These are phyloP conservation scores for Suhomyces faveliae DNA, from an alignment of 805 yeast genomes.

Conservation along the genomic window DNA sequence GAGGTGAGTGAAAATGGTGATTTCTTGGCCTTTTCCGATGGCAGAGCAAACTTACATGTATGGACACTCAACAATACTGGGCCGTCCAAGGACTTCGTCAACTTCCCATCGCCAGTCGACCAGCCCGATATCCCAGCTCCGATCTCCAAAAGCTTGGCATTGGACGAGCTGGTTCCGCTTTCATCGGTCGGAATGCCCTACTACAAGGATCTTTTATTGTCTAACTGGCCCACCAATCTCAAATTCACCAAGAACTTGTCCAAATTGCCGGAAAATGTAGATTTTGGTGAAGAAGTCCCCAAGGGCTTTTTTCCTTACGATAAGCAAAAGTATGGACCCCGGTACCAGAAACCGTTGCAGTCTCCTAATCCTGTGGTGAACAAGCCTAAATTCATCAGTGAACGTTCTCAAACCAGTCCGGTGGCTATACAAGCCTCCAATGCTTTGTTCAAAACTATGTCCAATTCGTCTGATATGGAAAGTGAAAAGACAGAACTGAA, in stretches of 20 bases:
- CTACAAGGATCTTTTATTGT: conserved; percentile 70
- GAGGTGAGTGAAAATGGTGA: conserved; percentile 74
- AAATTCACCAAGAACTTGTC: conserved; percentile 62
- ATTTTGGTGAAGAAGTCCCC: conserved; percentile 35
- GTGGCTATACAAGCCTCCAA: background rate
- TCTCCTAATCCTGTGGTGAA: conserved; percentile 23
- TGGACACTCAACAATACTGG: conserved; percentile 53
- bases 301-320: conserved; percentile 42
- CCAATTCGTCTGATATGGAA: conserved; percentile 7
- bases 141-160: conserved; percentile 23
- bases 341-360: conserved; percentile 49
- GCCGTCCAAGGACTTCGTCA: conserved; percentile 32
- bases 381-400: conserved; percentile 62
- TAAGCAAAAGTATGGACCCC: conserved; percentile 52
- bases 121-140: conserved; percentile 48
- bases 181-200: conserved; percentile 83
- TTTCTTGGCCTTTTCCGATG: conserved; percentile 67
- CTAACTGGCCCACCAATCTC: conserved; percentile 72
- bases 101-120: conserved; percentile 44
- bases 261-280: conserved; percentile 54
- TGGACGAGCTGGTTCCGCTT: conserved; percentile 54
- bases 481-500: too few relatives aligned
- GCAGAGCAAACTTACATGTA: conserved; percentile 56
- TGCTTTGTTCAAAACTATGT: conserved; percentile 12
- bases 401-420: conserved; percentile 20